phyloP scores from a whole-genome alignment of 805 yeast genomes.

The Saturnispora galanensis region DNA sequence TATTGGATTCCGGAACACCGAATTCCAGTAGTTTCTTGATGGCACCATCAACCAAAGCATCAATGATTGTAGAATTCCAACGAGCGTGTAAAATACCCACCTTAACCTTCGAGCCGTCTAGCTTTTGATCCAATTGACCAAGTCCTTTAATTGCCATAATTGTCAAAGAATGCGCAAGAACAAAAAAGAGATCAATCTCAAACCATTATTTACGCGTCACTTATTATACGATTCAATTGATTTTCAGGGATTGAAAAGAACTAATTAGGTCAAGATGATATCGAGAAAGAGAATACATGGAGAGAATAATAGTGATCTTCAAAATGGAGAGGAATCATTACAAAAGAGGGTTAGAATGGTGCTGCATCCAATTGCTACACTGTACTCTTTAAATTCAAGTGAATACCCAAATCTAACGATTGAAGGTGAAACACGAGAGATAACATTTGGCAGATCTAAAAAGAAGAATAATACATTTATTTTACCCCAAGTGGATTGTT shows the following conservation, averaged over 20 bases:
- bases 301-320: too few species aligned
- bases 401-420: conserved; percentile 4
- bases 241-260: neutral
- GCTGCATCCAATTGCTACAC: too few species aligned
- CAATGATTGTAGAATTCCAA: conserved; percentile 79
- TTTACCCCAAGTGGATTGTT: conserved; percentile 40
- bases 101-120: conserved; percentile 33
- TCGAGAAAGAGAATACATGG: conserved; percentile 1
- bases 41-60: conserved; percentile 74
- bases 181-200: neutral
- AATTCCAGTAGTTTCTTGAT: conserved; percentile 44
- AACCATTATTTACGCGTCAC: conserved; percentile 1
- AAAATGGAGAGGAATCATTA: too few species aligned
- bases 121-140: conserved; percentile 39
- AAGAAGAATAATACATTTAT: conserved; percentile 40
- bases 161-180: neutral
- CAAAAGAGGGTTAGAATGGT: too few species aligned
- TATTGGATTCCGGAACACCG: conserved; percentile 71
- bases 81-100: conserved; percentile 91
- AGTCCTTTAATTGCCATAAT: conserved; percentile 72
- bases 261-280: neutral
- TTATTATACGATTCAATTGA: neutral
- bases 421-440: neutral
- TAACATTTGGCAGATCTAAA: conserved; percentile 21
- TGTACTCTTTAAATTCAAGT: conserved; percentile 8